Conservation (phyloP, 179 eudicot genomes). For the Beta lomatogona region DNA sequence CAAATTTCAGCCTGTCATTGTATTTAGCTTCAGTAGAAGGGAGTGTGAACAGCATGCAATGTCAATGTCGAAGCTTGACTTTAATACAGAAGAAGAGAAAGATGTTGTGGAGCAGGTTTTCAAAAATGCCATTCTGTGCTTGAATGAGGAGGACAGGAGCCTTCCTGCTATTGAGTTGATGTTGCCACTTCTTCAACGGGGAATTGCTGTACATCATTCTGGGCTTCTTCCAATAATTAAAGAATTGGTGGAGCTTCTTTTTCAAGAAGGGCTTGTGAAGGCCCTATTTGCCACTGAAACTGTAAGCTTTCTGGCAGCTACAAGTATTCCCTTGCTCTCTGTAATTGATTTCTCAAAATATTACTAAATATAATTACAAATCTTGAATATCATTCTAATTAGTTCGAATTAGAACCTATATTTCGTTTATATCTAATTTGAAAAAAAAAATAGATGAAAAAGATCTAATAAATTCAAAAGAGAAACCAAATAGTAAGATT, state of each 20-base stretch:
- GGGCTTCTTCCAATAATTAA: constrained; percentile 97
- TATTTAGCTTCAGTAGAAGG: constrained; percentile 97
- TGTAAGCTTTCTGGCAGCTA: constrained; percentile 42
- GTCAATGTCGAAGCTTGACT: constrained; percentile 97
- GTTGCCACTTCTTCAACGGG: constrained; percentile 95
- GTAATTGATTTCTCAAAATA: neutral
- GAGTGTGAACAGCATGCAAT: constrained; percentile 99
- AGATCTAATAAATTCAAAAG: too few relatives aligned
- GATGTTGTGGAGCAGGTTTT: constrained; percentile 89
- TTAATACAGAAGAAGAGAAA: constrained; percentile 83
- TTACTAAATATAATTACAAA: too few relatives aligned
- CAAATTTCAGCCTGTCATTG: constrained; percentile 97
- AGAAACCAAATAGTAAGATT: too few relatives aligned
- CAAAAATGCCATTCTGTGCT: constrained; percentile 72
- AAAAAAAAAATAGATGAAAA: too few relatives aligned
- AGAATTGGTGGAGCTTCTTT: constrained; percentile 95
- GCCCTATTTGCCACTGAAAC: constrained; percentile 99
- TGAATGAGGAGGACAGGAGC: constrained; percentile 88
- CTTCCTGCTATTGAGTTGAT: constrained; percentile 94
- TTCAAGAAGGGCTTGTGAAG: constrained; percentile 98
- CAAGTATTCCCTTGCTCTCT: neutral
- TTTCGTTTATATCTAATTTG: too few relatives aligned
- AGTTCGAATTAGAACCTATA: too few relatives aligned
- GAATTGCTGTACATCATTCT: constrained; percentile 99
- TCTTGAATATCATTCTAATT: too few relatives aligned